Evolutionary conservation across 2,329 filamentous ascomycete species (phyloP), one percentile per base, ranked within the genome.

Genomic region (Aspergillus proliferans): DNA sequence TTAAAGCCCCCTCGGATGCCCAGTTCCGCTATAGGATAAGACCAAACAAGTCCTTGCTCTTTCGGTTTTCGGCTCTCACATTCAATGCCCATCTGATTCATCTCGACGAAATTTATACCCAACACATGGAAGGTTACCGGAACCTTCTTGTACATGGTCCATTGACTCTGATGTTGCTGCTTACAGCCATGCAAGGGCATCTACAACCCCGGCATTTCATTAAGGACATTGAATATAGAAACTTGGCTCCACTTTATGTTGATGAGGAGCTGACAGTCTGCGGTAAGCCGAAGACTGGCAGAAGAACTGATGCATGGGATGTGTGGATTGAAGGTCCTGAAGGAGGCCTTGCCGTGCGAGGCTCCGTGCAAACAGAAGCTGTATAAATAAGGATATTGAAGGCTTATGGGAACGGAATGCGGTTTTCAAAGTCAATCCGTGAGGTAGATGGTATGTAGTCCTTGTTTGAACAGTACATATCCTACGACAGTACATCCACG

Each of bases 81-180:
- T 91, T 89, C 75, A 98, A 98, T 68, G 88, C 89, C 1, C 93
- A 98, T 69, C 77, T 80, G 14, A 96, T 98, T 58, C 93, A 98
- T 70, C 77, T 95, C 19, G 87, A 96, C 66, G 79, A 77, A 1
- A 63, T 77, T 40, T 94, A 88, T 69, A 84, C 83, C 46, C 78
- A 78, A 36, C 73, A 80, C 10, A 73, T 84, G 10, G 93, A 97
- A 67, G 87, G 87, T 9, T 84, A 94, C 65, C 77, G 77, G 4
- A 80, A 84, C 52, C 74, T 89, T 22, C 77, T 97, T 14, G 87
- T 97, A 48, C 93, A 97, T 61, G 93, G 93, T 0, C 92, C 93
- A 1, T 73, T 98, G 47, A 83, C 82, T 1, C 77, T 94, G 38
- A 84, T 85, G 0, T 74, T 97, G 5, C 83, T 96, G 76, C 75